Conservation (phyloP, 2,329 filamentous ascomycete species). For the Exophiala aquamarina region DNA sequence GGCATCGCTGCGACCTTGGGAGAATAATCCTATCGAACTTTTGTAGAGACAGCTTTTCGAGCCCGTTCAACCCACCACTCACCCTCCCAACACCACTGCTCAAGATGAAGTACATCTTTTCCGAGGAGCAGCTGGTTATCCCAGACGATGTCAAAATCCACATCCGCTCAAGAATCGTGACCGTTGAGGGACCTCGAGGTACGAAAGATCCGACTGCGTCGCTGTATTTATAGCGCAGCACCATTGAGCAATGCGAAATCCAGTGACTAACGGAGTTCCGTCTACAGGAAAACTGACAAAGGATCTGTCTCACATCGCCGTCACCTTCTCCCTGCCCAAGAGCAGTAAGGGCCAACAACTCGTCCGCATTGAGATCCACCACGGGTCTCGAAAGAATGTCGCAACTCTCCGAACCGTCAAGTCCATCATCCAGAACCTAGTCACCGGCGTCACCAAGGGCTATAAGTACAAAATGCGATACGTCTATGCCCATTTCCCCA, state of each 20-base stretch:
- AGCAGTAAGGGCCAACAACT: slow-evolving; percentile 49
- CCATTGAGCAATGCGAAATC: slow-evolving; percentile 1
- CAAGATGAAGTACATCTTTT: slow-evolving; percentile 99
- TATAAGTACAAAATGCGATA: slow-evolving; percentile 99
- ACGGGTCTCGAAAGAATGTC: slow-evolving; percentile 96
- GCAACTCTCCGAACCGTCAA: slow-evolving; percentile 97
- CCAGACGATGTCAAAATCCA: slow-evolving; percentile 96
- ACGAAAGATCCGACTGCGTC: slow-evolving; percentile 46
- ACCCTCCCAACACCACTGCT: slow-evolving; percentile 38
- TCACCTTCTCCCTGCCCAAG: slow-evolving; percentile 90
- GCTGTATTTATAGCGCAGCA: neutral
- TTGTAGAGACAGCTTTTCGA: no score
- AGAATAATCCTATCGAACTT: no score
- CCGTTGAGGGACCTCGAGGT: slow-evolving; percentile 95
- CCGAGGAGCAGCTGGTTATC: slow-evolving; percentile 90
- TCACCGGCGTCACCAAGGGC: slow-evolving; percentile 97
- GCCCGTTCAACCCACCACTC: slow-evolving; percentile 24
- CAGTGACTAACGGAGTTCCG: slow-evolving; percentile 11
- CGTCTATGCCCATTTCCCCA: slow-evolving; percentile 99
- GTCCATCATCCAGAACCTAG: slow-evolving; percentile 97
- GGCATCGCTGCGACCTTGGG: neutral
- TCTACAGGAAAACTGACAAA: slow-evolving; percentile 87
- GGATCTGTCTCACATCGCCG: slow-evolving; percentile 93
- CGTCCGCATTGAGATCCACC: slow-evolving; percentile 98
- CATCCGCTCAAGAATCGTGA: slow-evolving; percentile 96